Conservation (phyloP, 2,329 filamentous ascomycete species). For the Zasmidium cellare region DNA sequence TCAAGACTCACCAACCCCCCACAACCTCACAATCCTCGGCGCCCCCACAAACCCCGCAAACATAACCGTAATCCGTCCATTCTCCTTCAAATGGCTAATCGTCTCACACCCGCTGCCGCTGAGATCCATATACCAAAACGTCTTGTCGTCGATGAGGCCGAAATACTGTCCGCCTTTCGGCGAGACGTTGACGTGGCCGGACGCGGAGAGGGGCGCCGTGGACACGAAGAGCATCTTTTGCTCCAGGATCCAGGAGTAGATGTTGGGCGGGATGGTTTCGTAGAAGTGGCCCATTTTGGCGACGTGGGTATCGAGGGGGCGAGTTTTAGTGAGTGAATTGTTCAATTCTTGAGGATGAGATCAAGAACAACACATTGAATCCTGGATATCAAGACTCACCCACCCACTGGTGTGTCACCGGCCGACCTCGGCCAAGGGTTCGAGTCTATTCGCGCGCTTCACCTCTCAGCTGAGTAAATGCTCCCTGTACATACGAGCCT, state of each 20-base stretch:
- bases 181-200: conserved; percentile 48
- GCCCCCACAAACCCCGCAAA: conserved; percentile 46
- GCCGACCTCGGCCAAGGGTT: not conserved
- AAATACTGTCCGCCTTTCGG: conserved; percentile 48
- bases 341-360: not conserved
- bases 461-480: not conserved
- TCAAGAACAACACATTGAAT: not conserved
- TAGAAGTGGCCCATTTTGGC: conserved; percentile 45
- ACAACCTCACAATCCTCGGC: conserved; percentile 45
- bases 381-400: too few species aligned
- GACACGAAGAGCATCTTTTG: conserved; percentile 48
- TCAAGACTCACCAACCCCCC: conserved; percentile 37
- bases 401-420: not conserved
- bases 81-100: conserved; percentile 45
- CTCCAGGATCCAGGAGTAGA: conserved; percentile 44
- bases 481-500: too few species aligned
- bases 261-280: conserved; percentile 41
- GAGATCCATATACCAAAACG: conserved; percentile 49
- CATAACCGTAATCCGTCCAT: conserved; percentile 44
- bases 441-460: not conserved
- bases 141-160: conserved; percentile 39
- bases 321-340: too few species aligned
- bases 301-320: not conserved
- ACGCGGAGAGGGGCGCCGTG: conserved; percentile 41
- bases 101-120: conserved; percentile 47